Percentiles rank a stretch among this genome's conserved stretches.
phyloP scores from a whole-genome alignment of 805 yeast genomes.

The Cephaloascus fragrans region DNA sequence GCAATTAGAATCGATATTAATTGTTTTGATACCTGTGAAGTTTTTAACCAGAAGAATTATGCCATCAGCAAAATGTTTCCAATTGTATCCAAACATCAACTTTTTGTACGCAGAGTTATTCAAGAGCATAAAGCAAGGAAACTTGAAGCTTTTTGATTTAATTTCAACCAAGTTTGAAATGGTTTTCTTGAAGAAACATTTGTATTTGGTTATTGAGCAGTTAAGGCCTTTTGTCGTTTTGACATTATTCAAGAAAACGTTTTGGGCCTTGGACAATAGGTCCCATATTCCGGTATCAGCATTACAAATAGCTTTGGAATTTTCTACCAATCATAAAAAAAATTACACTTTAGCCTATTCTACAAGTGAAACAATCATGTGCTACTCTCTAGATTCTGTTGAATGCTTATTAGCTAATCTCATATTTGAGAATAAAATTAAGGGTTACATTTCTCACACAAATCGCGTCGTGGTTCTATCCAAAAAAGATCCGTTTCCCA shows the following conservation, averaged over 20 bases:
- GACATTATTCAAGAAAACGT: slow-evolving; percentile 36
- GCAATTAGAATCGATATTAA: slow-evolving; percentile 38
- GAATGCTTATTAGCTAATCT: slow-evolving; percentile 65
- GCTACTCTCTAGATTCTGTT: slow-evolving; percentile 35
- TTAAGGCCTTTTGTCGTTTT: slow-evolving; percentile 41
- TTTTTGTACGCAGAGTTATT: slow-evolving; percentile 38
- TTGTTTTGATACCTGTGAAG: slow-evolving; percentile 55
- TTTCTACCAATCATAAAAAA: slow-evolving; percentile 13
- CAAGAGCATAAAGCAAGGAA: slow-evolving; percentile 41
- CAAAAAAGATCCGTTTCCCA: slow-evolving; percentile 66
- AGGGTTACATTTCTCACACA: slow-evolving; percentile 77
- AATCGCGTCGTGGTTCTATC: slow-evolving; percentile 68
- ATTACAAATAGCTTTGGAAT: slow-evolving; percentile 32
- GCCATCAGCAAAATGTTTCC: slow-evolving; percentile 34
- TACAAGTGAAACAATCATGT: not conserved
- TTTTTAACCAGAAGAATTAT: slow-evolving; percentile 36
- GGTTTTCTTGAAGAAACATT: slow-evolving; percentile 44
- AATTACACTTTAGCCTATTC: slow-evolving; percentile 1
- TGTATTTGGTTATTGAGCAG: slow-evolving; percentile 50
- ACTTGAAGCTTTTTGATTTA: slow-evolving; percentile 40
- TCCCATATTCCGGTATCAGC: slow-evolving; percentile 26
- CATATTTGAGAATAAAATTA: slow-evolving; percentile 49
- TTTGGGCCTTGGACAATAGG: slow-evolving; percentile 11
- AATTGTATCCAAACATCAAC: slow-evolving; percentile 27
- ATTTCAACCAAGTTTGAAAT: slow-evolving; percentile 33